Base-by-base conservation (phyloP, 352 stramenopile genomes). In the Pythium grandisporangium region DNA sequence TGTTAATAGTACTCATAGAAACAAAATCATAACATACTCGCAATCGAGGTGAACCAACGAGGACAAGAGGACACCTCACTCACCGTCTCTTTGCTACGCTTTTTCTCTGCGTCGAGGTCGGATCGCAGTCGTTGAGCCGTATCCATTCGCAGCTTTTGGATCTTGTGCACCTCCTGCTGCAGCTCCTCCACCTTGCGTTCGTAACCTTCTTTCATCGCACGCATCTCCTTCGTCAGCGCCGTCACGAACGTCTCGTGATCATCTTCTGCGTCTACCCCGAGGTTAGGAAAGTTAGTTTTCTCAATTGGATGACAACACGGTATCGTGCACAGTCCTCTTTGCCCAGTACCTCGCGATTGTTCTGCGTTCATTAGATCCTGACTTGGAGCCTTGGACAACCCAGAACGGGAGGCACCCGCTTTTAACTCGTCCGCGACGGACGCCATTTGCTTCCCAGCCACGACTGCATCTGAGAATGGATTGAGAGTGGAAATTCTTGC, bases 211-310 rank as follows among this genome's bases (percentile, higher is more conserved):
- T 82, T 83, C 65, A 82, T 88, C 20, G 49, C 54, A 1, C 65
- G 51, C 63, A 88, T 87, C 40, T 84, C 77, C 33, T 74, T 76
- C 19, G 64, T 61, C 16, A 87, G 50, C 23, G 77, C 72, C 10
- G 83, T 44, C 5, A 70, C 76, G 30, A 93, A 92, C 20, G 65
- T 86, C 37, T 89, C 74, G 14, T 79, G 69, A 19, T 85, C 72
- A 40, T 85, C 72, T 10, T n/a, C n/a, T n/a, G n/a, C n/a, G n/a
- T n/a, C n/a, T n/a, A n/a, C n/a, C n/a, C n/a, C n/a, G n/a, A n/a
- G n/a, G n/a, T n/a, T n/a, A n/a, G n/a, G n/a, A n/a, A n/a, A n/a
- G n/a, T n/a, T n/a, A n/a, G n/a, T n/a, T n/a, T n/a, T n/a, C n/a
- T n/a, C n/a, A n/a, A n/a, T n/a, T n/a, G n/a, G n/a, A n/a, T n/a